Evolutionary conservation across 352 stramenopile genomes (phyloP).

Genomic region (Phytophthora pistaciae): DNA sequence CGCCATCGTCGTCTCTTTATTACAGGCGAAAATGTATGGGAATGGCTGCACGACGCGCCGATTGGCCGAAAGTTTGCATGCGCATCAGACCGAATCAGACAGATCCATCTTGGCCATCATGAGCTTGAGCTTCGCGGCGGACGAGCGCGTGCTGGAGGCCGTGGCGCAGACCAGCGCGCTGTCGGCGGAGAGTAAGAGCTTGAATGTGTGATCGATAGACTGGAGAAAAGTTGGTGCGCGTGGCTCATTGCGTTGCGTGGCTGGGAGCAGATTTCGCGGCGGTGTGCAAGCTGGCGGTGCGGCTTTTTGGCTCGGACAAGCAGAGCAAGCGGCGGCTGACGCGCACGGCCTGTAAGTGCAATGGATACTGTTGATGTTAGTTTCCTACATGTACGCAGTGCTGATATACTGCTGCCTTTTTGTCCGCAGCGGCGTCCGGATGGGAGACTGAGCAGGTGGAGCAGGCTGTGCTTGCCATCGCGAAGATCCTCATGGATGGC

Average conservation of each 20-base stretch:
- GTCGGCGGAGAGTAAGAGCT: slow-evolving; percentile 50
- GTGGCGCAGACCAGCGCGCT: slow-evolving; percentile 44
- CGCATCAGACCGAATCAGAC: slow-evolving; percentile 35
- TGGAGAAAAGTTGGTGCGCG: not conserved
- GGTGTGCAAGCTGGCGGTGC: slow-evolving; percentile 61
- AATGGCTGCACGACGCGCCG: slow-evolving; percentile 8
- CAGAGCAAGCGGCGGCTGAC: slow-evolving; percentile 68
- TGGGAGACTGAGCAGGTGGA: slow-evolving; percentile 71
- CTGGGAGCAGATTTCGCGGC: slow-evolving; percentile 59
- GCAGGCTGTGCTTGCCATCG: slow-evolving; percentile 60
- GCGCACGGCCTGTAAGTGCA: slow-evolving; percentile 61
- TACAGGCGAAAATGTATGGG: slow-evolving; percentile 16
- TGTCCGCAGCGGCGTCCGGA: slow-evolving; percentile 53
- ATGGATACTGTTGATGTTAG: not conserved
- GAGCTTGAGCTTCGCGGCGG: slow-evolving; percentile 56
- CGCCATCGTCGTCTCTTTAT: slow-evolving; percentile 46
- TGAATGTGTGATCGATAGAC: not conserved
- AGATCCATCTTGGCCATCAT: slow-evolving; percentile 33
- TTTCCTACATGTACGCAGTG: not conserved
- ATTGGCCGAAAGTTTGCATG: slow-evolving; percentile 26
- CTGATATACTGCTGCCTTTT: not conserved
- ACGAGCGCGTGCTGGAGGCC: slow-evolving; percentile 72
- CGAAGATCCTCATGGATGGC: slow-evolving; percentile 81
- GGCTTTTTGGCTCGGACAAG: slow-evolving; percentile 73
- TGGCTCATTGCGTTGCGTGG: not conserved